Evolutionary conservation across 1,284 basidiomycete species (phyloP).

Genomic region (Microbotryum scabiosae): DNA sequence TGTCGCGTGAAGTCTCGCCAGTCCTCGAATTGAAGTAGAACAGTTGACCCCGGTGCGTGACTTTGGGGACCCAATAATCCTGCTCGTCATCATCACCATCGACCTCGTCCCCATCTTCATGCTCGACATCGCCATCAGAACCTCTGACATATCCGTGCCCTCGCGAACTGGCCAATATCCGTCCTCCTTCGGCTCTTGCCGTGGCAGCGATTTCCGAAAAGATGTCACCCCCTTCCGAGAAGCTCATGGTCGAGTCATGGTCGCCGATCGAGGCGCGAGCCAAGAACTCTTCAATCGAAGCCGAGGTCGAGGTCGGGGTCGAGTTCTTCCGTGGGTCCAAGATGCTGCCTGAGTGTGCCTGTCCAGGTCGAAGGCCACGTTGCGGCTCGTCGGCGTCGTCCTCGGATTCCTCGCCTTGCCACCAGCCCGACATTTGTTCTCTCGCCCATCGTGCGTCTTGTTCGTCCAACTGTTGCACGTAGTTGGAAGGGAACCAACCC

Average conservation of each 20-base stretch:
- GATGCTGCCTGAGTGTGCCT: not conserved
- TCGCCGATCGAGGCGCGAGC: too few relatives aligned
- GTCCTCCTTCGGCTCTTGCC: slow-evolving; percentile 9
- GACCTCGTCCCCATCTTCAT: slow-evolving; percentile 6
- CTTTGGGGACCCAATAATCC: slow-evolving; percentile 35
- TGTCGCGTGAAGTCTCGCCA: slow-evolving; percentile 71
- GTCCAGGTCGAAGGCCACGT: not conserved
- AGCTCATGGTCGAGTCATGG: slow-evolving; percentile 6
- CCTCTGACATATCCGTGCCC: not conserved
- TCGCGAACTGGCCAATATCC: not conserved
- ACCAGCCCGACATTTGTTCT: slow-evolving; percentile 11
- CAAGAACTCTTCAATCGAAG: too few relatives aligned
- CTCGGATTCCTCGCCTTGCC: slow-evolving; percentile 5
- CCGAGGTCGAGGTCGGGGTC: too few relatives aligned
- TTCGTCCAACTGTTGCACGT: slow-evolving; percentile 51
- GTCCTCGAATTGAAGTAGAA: slow-evolving; percentile 89
- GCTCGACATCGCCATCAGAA: not conserved
- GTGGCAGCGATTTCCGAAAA: slow-evolving; percentile 35
- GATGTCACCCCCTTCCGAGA: slow-evolving; percentile 33
- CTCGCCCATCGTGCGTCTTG: slow-evolving; percentile 20
- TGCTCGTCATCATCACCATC: slow-evolving; percentile 21
- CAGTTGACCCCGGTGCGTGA: slow-evolving; percentile 51
- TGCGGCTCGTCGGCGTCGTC: not conserved
- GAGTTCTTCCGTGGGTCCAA: too few relatives aligned
- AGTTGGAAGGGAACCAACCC: slow-evolving; percentile 98